Evolutionary conservation across 169 alveolate genomes (phyloP).

Genomic region (Cryptosporidium ubiquitum): DNA sequence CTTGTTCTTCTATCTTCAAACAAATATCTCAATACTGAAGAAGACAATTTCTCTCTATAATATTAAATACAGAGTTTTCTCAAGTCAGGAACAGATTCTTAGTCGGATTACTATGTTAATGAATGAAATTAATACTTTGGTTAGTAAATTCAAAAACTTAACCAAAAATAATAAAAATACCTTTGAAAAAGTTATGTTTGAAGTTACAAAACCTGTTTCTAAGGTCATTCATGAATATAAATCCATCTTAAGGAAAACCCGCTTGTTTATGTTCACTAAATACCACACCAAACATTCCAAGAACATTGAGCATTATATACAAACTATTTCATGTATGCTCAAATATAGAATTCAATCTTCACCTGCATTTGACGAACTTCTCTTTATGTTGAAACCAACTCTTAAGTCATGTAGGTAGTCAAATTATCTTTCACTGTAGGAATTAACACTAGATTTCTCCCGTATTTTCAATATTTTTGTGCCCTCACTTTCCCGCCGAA

Average conservation of each 20-base stretch:
- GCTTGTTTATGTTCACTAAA: not conserved
- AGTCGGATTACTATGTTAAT: constrained; percentile 8
- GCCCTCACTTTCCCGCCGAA: not conserved
- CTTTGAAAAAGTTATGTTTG: constrained; percentile 9
- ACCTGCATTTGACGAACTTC: constrained; percentile 4
- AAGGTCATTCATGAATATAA: constrained; percentile 21
- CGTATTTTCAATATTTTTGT: not conserved
- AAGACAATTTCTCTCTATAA: constrained; percentile 35
- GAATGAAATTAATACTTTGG: constrained; percentile 11
- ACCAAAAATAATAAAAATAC: constrained; percentile 1
- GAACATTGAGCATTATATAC: constrained; percentile 18
- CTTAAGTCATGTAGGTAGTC: not conserved
- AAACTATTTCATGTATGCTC: constrained; percentile 19
- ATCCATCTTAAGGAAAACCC: constrained; percentile 21
- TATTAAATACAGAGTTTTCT: constrained; percentile 12
- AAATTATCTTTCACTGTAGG: not conserved
- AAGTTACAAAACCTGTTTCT: constrained; percentile 12
- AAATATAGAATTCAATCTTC: constrained; percentile 38
- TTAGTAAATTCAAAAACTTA: not conserved
- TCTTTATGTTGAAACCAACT: constrained; percentile 9
- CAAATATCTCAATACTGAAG: constrained; percentile 42
- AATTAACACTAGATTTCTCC: not conserved
- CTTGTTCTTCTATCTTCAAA: constrained; percentile 30
- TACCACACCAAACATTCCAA: constrained; percentile 4
- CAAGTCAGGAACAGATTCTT: constrained; percentile 29